Evolutionary conservation across 2,329 filamentous ascomycete genomes (phyloP).

Genomic region (Trichophyton verrucosum): DNA sequence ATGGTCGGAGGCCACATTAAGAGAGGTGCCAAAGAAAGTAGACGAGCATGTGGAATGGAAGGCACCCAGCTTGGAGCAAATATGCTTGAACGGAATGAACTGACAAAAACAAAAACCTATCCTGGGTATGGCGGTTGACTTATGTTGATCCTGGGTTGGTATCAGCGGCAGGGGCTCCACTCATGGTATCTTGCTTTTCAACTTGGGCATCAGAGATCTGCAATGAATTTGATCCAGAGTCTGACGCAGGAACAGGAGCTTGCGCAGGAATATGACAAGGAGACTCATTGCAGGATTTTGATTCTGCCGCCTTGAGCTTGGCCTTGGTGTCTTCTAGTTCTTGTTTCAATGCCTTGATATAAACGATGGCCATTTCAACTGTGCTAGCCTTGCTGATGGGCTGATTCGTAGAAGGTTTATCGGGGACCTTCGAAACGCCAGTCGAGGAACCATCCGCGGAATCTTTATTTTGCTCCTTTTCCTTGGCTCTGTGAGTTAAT

Average conservation of each 20-base stretch:
- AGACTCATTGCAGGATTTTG: conserved; percentile 28
- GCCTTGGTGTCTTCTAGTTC: conserved; percentile 55
- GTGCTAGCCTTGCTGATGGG: conserved; percentile 90
- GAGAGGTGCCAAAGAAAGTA: not conserved
- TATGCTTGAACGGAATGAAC: not conserved
- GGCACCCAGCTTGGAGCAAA: not conserved
- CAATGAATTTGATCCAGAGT: not conserved
- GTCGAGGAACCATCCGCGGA: conserved; percentile 25
- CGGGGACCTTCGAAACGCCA: conserved; percentile 36
- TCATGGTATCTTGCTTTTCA: not conserved
- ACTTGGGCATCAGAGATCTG: not conserved
- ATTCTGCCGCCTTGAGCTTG: conserved; percentile 53
- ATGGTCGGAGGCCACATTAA: not conserved
- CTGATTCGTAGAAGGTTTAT: conserved; percentile 38
- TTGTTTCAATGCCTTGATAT: conserved; percentile 73
- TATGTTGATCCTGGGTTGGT: not conserved
- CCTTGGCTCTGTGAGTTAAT: conserved; percentile 33
- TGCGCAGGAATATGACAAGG: not conserved
- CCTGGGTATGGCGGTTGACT: not conserved
- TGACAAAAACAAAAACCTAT: not conserved
- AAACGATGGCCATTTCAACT: conserved; percentile 92
- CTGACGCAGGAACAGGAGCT: not conserved
- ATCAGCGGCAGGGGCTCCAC: not conserved
- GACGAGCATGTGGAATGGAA: not conserved
- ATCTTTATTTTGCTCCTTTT: conserved; percentile 19